phyloP scores from a whole-genome alignment of 1,284 basidiomycete genomes.

The Cronartium quercuum region DNA sequence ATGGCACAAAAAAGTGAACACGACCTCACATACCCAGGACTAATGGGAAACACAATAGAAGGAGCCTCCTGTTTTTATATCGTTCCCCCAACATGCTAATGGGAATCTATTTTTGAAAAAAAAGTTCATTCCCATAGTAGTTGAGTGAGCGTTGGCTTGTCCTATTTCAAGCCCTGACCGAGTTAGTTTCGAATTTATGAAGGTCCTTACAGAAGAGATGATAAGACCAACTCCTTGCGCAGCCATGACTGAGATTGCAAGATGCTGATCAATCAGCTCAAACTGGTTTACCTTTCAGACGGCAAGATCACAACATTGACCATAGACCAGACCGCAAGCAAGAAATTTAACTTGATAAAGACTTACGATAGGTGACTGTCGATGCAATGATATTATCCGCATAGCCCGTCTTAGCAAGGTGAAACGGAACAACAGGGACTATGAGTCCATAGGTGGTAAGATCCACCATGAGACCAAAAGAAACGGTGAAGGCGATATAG shows the following conservation, averaged over 20 bases:
- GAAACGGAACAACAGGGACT: conserved; percentile 30
- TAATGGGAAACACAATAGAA: neutral
- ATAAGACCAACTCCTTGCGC: conserved; percentile 22
- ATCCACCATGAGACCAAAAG: conserved; percentile 30
- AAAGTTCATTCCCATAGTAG: no score
- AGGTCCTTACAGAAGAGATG: conserved; percentile 16
- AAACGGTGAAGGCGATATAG: conserved; percentile 26
- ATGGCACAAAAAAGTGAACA: neutral
- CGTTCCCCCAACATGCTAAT: conserved; percentile 17
- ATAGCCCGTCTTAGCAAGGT: neutral
- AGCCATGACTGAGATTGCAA: conserved; percentile 14
- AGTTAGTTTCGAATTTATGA: neutral
- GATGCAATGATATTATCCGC: neutral
- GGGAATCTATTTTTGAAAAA: neutral
- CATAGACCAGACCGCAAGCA: neutral
- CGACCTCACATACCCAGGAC: conserved; percentile 2
- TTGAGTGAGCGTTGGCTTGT: neutral
- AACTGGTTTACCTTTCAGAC: no score
- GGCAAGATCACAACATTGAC: neutral
- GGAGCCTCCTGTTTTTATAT: conserved; percentile 5
- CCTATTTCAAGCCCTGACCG: neutral
- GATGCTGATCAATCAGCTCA: neutral
- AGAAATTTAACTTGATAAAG: neutral
- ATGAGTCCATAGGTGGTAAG: conserved; percentile 19
- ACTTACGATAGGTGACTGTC: conserved; percentile 20